phyloP scores from a whole-genome alignment of 805 yeast genomes.

The Candida michaelii region DNA sequence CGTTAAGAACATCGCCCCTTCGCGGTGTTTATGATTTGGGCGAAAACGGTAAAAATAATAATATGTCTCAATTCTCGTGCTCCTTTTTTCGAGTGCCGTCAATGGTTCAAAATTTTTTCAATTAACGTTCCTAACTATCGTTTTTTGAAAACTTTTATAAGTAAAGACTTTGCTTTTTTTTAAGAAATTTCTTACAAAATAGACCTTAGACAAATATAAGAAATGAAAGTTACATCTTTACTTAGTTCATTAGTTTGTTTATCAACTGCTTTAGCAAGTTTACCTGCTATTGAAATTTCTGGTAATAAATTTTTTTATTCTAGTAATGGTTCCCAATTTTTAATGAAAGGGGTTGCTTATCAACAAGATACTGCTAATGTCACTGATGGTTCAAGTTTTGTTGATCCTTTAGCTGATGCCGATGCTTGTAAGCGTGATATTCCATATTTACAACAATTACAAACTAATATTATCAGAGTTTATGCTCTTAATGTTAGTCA shows the following conservation, averaged over 20 bases:
- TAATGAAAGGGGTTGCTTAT: slow-evolving; percentile 76
- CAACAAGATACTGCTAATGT: slow-evolving; percentile 63
- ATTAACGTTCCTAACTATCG: slow-evolving; percentile 5
- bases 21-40: slow-evolving; percentile 6
- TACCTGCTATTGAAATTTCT: slow-evolving; percentile 67
- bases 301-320: slow-evolving; percentile 79
- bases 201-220: background rate
- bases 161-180: background rate
- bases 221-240: slow-evolving; percentile 4
- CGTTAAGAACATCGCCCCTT: slow-evolving; percentile 6
- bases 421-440: slow-evolving; percentile 68
- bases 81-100: slow-evolving; percentile 6
- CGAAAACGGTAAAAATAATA: slow-evolving; percentile 2
- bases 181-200: too few relatives aligned
- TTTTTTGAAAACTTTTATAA: background rate
- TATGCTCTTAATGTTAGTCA: slow-evolving; percentile 65
- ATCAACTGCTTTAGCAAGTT: slow-evolving; percentile 33
- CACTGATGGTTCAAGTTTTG: slow-evolving; percentile 43
- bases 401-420: slow-evolving; percentile 70
- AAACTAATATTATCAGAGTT: slow-evolving; percentile 73
- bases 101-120: slow-evolving; percentile 5
- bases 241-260: slow-evolving; percentile 5
- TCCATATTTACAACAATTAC: slow-evolving; percentile 61
- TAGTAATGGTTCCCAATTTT: slow-evolving; percentile 78
- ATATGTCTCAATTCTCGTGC: slow-evolving; percentile 4